Evolutionary conservation across 1,284 basidiomycete species (phyloP).

Genomic region (Salmacisia buchloeana): DNA sequence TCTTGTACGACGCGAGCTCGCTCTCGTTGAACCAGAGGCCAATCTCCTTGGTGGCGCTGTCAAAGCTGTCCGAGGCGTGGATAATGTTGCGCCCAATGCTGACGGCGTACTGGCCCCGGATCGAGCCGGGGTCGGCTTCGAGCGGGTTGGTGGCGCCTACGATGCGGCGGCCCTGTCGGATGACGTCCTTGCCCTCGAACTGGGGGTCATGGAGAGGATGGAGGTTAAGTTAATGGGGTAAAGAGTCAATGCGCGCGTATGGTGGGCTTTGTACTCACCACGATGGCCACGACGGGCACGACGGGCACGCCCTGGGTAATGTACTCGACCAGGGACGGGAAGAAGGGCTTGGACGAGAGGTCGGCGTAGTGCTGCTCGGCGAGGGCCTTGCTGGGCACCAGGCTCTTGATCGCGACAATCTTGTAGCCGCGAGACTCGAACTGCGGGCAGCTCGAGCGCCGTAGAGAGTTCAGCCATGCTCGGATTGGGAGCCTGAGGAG

Average conservation of each 20-base stretch:
- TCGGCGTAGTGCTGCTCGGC: conserved; percentile 44
- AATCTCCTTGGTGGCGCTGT: conserved; percentile 55
- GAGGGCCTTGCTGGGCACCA: conserved; percentile 24
- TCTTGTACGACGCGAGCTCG: conserved; percentile 53
- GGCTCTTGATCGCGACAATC: conserved; percentile 4
- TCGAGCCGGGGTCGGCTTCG: conserved; percentile 36
- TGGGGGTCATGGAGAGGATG: too few species aligned
- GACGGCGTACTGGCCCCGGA: conserved; percentile 40
- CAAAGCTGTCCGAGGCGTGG: conserved; percentile 55
- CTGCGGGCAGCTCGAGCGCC: too few species aligned
- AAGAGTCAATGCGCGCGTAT: too few species aligned
- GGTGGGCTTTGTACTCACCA: too few species aligned
- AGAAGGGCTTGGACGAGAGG: conserved; percentile 42
- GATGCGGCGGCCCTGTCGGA: conserved; percentile 44
- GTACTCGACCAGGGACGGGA: conserved; percentile 35
- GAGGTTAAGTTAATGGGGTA: too few species aligned
- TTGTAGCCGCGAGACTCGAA: conserved; percentile 40
- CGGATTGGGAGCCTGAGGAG: too few species aligned
- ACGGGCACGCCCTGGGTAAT: conserved; percentile 44
- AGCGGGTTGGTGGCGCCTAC: conserved; percentile 46
- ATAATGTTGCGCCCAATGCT: conserved; percentile 53
- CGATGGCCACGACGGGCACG: conserved; percentile 39
- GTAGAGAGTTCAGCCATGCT: too few species aligned
- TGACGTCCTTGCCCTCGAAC: conserved; percentile 48
- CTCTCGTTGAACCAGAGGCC: conserved; percentile 54